Conservation (phyloP, 1,284 basidiomycete genomes). For the Cerioporus squamosus region DNA sequence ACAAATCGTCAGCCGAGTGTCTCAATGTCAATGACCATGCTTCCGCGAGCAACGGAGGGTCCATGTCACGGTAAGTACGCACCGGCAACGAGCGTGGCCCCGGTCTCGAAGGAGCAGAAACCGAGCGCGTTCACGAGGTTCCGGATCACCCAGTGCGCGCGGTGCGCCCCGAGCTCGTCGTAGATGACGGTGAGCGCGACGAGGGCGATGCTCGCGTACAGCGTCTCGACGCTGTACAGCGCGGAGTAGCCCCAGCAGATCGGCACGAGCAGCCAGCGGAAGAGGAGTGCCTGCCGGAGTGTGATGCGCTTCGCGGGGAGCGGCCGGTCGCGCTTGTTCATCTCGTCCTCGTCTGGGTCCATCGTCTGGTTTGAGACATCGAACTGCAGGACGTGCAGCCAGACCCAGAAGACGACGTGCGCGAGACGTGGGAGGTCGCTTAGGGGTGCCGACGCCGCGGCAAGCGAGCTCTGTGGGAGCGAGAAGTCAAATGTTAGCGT, state of each 20-base stretch:
- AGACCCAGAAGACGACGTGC: constrained; percentile 42
- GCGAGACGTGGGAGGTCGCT: constrained; percentile 18
- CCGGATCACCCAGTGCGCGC: constrained; percentile 40
- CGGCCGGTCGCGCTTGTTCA: constrained; percentile 49
- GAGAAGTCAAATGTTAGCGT: background rate
- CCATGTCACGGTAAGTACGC: too few species aligned
- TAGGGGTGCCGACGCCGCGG: constrained; percentile 35
- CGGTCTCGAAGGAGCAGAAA: constrained; percentile 42
- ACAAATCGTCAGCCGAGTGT: background rate
- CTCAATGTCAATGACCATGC: too few species aligned
- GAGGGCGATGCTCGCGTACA: constrained; percentile 37
- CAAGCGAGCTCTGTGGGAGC: constrained; percentile 37
- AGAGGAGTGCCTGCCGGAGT: constrained; percentile 31
- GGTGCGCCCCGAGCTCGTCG: constrained; percentile 40
- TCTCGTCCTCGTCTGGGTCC: constrained; percentile 42
- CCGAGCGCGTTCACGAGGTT: constrained; percentile 43
- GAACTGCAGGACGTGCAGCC: constrained; percentile 46
- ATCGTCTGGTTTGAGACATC: constrained; percentile 46
- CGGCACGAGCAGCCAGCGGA: constrained; percentile 41
- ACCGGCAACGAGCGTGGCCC: constrained; percentile 44
- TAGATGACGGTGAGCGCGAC: constrained; percentile 38
- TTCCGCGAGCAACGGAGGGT: background rate
- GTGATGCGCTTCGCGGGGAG: constrained; percentile 47
- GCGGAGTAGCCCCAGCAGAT: constrained; percentile 39
- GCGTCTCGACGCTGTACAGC: constrained; percentile 32